phyloP scores from a whole-genome alignment of 1,139 yeast species.

The Scheffersomyces illinoinensis region DNA sequence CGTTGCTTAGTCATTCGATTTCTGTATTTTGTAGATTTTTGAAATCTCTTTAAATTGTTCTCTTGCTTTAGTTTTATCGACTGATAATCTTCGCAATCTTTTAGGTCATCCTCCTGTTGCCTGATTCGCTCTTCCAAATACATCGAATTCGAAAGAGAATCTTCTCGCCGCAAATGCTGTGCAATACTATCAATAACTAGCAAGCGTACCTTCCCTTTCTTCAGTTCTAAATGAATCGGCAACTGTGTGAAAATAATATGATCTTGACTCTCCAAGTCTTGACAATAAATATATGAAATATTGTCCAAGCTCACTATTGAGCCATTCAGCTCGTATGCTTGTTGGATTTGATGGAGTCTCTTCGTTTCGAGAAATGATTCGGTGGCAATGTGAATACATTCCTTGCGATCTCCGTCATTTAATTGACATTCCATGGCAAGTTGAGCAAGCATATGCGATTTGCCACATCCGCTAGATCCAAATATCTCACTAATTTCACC shows the following conservation, averaged over 20 bases:
- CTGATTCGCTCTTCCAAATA: constrained; percentile 24
- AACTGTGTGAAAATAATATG: constrained; percentile 73
- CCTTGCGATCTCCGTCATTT: constrained; percentile 29
- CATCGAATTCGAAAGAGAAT: constrained; percentile 34
- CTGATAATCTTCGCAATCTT: constrained; percentile 15
- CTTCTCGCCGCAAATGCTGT: constrained; percentile 75
- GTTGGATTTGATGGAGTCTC: constrained; percentile 42
- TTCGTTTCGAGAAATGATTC: constrained; percentile 72
- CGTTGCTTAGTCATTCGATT: constrained; percentile 35
- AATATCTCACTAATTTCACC: constrained; percentile 75
- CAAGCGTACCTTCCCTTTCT: constrained; percentile 42
- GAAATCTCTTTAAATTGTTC: constrained; percentile 27
- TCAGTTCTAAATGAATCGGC: constrained; percentile 52
- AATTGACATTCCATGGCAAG: constrained; percentile 59
- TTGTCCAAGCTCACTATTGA: constrained; percentile 40
- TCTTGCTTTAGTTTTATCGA: constrained; percentile 27
- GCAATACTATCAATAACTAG: constrained; percentile 83
- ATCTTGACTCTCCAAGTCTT: constrained; percentile 71
- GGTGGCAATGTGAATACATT: constrained; percentile 70
- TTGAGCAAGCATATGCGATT: constrained; percentile 74
- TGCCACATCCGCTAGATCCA: constrained; percentile 86
- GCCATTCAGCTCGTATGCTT: constrained; percentile 15
- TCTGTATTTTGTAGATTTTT: constrained; percentile 29
- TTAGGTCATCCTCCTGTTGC: constrained; percentile 22
- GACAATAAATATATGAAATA: constrained; percentile 63